phyloP scores from a whole-genome alignment of 768 basidiomycete species.

The Porpolomopsis calyptriformis region DNA sequence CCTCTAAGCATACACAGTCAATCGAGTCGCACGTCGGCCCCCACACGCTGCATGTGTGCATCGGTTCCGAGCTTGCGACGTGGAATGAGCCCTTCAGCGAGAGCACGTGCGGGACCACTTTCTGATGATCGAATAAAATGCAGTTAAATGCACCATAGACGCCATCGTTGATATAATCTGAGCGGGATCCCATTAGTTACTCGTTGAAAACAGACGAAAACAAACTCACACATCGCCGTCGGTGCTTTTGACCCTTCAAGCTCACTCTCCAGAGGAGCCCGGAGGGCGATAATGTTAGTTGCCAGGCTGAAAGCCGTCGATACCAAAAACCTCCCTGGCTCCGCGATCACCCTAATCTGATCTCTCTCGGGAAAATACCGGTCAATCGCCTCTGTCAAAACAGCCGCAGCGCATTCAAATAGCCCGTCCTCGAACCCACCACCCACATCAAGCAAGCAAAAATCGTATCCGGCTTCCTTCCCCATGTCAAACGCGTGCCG shows the following conservation, averaged over 20 bases:
- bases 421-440: constrained; percentile 90
- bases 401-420: constrained; percentile 69
- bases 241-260: constrained; percentile 31
- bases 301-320: constrained; percentile 88
- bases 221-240: constrained; percentile 78
- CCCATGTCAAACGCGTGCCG: constrained; percentile 84
- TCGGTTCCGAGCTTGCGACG: constrained; percentile 26
- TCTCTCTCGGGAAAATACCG: constrained; percentile 66
- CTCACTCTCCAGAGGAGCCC: constrained; percentile 29
- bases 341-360: constrained; percentile 77
- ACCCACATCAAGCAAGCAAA: constrained; percentile 83
- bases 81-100: constrained; percentile 62
- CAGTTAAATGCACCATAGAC: constrained; percentile 97
- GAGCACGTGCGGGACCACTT: constrained; percentile 74
- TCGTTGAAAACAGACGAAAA: constrained; percentile 1
- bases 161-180: constrained; percentile 99
- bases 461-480: constrained; percentile 64
- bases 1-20: constrained; percentile 72
- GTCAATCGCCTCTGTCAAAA: constrained; percentile 62
- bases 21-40: constrained; percentile 98
- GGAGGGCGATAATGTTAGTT: constrained; percentile 84
- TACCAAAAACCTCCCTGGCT: constrained; percentile 93
- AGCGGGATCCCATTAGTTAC: constrained; percentile 10
- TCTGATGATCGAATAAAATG: constrained; percentile 95
- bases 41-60: constrained; percentile 71